Percentiles rank a stretch among this genome's conserved stretches.
Evolutionary conservation across 345 rosid species (phyloP).

Genomic region (Xanthoceras sorbifolium): DNA sequence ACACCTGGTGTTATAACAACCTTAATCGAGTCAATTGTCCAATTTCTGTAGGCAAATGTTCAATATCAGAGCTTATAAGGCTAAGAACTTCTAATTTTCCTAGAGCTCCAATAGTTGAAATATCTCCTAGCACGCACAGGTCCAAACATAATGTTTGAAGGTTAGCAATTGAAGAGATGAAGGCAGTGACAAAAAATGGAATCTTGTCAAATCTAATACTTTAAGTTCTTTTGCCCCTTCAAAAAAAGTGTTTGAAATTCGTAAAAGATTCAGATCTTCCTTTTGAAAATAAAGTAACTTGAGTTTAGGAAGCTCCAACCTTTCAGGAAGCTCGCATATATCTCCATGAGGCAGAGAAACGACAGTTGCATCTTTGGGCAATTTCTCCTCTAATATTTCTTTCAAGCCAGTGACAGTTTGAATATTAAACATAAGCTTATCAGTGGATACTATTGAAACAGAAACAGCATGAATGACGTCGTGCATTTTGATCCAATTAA

Average conservation of each 20-base stretch:
- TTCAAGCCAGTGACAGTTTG: neutral
- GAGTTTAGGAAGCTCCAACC: conserved; percentile 20
- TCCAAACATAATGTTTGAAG: conserved; percentile 24
- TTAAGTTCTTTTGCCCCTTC: conserved; percentile 16
- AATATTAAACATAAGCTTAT: neutral
- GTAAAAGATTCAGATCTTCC: neutral
- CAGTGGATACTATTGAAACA: conserved; percentile 11
- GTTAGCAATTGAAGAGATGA: conserved; percentile 7
- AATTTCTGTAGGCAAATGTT: conserved; percentile 16
- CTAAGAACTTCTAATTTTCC: conserved; percentile 8
- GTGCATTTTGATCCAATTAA: conserved; percentile 24
- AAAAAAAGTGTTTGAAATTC: conserved; percentile 20
- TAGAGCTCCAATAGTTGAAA: conserved; percentile 1
- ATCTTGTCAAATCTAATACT: conserved; percentile 7
- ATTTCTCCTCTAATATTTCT: neutral
- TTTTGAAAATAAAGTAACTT: neutral
- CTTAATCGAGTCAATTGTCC: conserved; percentile 20
- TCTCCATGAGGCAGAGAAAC: neutral
- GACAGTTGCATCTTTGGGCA: neutral
- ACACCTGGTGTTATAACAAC: conserved; percentile 24
- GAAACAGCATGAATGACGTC: conserved; percentile 26
- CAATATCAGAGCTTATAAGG: neutral
- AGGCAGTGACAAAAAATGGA: conserved; percentile 15
- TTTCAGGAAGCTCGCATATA: conserved; percentile 19
- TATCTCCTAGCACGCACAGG: neutral